phyloP scores from a whole-genome alignment of 805 yeast genomes.

The Lipomyces starkeyi region DNA sequence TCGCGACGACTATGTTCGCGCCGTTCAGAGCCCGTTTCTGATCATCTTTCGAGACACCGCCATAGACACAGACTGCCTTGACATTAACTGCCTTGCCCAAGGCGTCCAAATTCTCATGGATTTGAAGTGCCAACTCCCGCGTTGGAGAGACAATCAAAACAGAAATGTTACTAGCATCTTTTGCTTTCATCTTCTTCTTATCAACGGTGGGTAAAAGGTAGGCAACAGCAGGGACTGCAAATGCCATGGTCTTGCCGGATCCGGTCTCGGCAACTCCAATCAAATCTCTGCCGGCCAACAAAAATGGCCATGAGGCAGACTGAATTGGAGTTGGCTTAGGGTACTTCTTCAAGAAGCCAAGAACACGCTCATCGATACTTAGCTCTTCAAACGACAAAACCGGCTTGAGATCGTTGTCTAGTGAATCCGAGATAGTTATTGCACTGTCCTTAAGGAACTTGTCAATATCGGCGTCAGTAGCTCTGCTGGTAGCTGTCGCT shows the following conservation, averaged over 20 bases:
- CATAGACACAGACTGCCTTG: slow-evolving; percentile 85
- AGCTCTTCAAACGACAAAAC: slow-evolving; percentile 70
- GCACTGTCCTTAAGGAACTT: slow-evolving; percentile 72
- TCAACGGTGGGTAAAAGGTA: slow-evolving; percentile 55
- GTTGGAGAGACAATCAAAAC: slow-evolving; percentile 94
- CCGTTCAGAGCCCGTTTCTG: slow-evolving; percentile 76
- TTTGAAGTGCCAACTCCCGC: slow-evolving; percentile 95
- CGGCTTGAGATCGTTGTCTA: slow-evolving; percentile 62
- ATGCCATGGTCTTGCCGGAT: slow-evolving; percentile 96
- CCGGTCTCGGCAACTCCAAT: slow-evolving; percentile 99
- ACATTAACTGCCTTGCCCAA: slow-evolving; percentile 67
- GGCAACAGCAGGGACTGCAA: slow-evolving; percentile 95
- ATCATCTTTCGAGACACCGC: slow-evolving; percentile 96
- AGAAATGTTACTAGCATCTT: slow-evolving; percentile 56
- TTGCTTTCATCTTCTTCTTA: slow-evolving; percentile 43
- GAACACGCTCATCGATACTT: slow-evolving; percentile 59
- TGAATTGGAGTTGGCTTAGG: slow-evolving; percentile 96
- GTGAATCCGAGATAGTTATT: slow-evolving; percentile 78
- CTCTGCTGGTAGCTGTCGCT: slow-evolving; percentile 48
- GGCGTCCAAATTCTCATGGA: slow-evolving; percentile 73
- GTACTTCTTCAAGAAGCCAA: slow-evolving; percentile 68
- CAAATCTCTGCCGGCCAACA: slow-evolving; percentile 79
- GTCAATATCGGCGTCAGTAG: slow-evolving; percentile 62
- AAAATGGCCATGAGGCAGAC: slow-evolving; percentile 91
- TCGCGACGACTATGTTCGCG: slow-evolving; percentile 82